Conservation (phyloP, 148 eudicot species). For the Cornus controversa region DNA sequence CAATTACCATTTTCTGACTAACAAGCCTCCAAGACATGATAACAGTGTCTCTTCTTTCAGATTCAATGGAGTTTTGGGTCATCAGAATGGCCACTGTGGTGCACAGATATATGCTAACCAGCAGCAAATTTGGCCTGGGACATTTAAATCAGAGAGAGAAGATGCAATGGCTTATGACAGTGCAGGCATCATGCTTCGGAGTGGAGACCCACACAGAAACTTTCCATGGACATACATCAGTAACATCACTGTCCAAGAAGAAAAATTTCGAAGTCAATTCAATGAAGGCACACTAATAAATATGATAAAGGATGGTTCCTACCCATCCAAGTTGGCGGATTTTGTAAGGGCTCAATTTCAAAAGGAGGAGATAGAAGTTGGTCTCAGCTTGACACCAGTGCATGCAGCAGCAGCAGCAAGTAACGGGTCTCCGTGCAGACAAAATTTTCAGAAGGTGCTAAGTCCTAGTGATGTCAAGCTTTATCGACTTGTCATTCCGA, state of each 20-base stretch:
- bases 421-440: conserved; percentile 12
- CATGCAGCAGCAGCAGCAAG: conserved; percentile 2
- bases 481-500: conserved; percentile 52
- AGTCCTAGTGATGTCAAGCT: conserved; percentile 57
- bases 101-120: conserved; percentile 53
- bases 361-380: background rate
- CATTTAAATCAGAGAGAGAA: conserved; percentile 43
- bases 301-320: conserved; percentile 55
- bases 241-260: conserved; percentile 19
- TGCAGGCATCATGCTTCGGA: conserved; percentile 38
- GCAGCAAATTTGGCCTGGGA: conserved; percentile 49
- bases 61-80: conserved; percentile 38
- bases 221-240: conserved; percentile 16
- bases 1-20: background rate
- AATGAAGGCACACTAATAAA: conserved; percentile 22
- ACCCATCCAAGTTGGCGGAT: conserved; percentile 36
- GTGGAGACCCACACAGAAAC: conserved; percentile 27
- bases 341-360: conserved; percentile 7
- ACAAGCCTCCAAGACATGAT: background rate
- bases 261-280: conserved; percentile 28
- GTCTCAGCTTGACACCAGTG: background rate
- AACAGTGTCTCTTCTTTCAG: conserved; percentile 4
- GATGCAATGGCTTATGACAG: conserved; percentile 57
- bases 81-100: conserved; percentile 53
- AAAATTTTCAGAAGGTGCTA: conserved; percentile 41